A percentile compares a stretch with the other conserved stretches of the same genome.
These are phyloP conservation scores for Pilaira anomala DNA, from an alignment of 192 early-diverging fungal species.

Conservation along the genomic window DNA sequence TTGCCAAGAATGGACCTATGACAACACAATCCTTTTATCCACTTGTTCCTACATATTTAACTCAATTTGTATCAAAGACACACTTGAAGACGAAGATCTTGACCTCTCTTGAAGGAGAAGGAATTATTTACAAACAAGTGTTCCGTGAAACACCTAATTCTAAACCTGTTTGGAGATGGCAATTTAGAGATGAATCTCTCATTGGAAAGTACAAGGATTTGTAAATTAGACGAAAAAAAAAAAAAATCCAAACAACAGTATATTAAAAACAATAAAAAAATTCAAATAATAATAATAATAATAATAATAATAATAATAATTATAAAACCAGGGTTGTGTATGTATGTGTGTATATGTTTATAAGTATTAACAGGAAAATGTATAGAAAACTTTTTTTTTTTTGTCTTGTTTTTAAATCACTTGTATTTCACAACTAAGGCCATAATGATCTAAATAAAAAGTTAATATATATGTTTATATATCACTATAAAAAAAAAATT, in stretches of 20 bases:
- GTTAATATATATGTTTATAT: slow-evolving; percentile 9
- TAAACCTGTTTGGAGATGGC: slow-evolving; percentile 23
- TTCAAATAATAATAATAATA: no score
- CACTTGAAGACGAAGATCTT: slow-evolving; percentile 27
- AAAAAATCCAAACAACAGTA: no score
- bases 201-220: neutral
- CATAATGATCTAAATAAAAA: slow-evolving; percentile 42
- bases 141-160: neutral
- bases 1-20: slow-evolving; percentile 29
- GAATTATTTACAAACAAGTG: slow-evolving; percentile 17
- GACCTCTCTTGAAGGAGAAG: slow-evolving; percentile 17
- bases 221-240: slow-evolving; percentile 1
- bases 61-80: slow-evolving; percentile 18
- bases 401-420: slow-evolving; percentile 2
- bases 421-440: slow-evolving; percentile 25
- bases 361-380: no score
- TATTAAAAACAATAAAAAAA: no score
- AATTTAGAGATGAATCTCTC: neutral
- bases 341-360: no score
- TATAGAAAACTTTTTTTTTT: neutral
- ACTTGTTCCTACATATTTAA: slow-evolving; percentile 8
- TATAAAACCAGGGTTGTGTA: no score
- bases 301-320: no score
- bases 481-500: neutral
- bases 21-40: slow-evolving; percentile 12